A percentile compares a stretch with the other conserved stretches of the same genome.
Evolutionary conservation across 2,329 filamentous ascomycete species (phyloP).

Genomic region (Botrytis elliptica): DNA sequence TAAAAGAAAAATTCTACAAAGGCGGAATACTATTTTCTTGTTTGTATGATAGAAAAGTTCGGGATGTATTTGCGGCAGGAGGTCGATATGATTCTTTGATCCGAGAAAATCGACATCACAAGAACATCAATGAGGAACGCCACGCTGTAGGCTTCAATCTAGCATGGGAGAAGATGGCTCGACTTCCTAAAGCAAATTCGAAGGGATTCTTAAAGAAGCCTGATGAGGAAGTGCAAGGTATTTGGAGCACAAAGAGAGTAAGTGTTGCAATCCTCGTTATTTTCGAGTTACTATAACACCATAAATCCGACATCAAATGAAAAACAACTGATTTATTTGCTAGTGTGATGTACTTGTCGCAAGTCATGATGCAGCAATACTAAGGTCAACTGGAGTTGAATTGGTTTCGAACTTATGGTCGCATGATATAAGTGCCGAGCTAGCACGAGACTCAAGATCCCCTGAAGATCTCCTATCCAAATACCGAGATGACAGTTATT

Average conservation of each 20-base stretch:
- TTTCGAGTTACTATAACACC: neutral
- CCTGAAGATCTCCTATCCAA: conserved; percentile 76
- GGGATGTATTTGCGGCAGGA: conserved; percentile 87
- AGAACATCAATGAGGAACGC: conserved; percentile 60
- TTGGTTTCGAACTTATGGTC: conserved; percentile 78
- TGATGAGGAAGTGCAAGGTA: conserved; percentile 59
- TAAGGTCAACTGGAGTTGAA: conserved; percentile 74
- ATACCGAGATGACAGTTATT: conserved; percentile 74
- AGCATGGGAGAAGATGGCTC: conserved; percentile 74
- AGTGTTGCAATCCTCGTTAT: conserved; percentile 43
- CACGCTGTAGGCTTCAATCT: conserved; percentile 93
- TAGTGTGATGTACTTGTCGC: conserved; percentile 87
- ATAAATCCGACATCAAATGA: neutral
- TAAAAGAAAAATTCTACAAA: conserved; percentile 88
- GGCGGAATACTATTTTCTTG: conserved; percentile 89
- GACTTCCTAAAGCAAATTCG: conserved; percentile 47
- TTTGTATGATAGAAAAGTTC: conserved; percentile 78
- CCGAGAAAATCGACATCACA: conserved; percentile 73
- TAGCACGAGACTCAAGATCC: conserved; percentile 75
- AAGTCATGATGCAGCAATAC: conserved; percentile 75
- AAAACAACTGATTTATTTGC: conserved; percentile 10
- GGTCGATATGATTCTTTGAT: conserved; percentile 91
- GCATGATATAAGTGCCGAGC: conserved; percentile 81
- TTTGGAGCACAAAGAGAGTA: conserved; percentile 64
- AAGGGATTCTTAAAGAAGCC: conserved; percentile 67